Evolutionary conservation across 2,329 filamentous ascomycete species (phyloP), one percentile per base, ranked within the genome.

Genomic region (Fusarium protoensiforme): DNA sequence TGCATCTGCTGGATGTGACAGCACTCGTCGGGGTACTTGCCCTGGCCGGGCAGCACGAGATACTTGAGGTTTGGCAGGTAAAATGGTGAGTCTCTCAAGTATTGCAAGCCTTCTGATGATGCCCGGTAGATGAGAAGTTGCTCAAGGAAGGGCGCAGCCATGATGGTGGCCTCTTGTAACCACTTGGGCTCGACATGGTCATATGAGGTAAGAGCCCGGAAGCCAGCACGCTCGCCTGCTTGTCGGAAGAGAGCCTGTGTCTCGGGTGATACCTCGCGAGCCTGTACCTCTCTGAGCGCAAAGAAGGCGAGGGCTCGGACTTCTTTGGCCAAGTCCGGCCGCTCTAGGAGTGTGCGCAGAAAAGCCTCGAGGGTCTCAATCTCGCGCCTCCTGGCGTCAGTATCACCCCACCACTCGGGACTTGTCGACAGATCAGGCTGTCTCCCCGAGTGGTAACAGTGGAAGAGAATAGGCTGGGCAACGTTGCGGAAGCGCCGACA

Each of bases 1-100:
- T 78, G 77, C 76, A 78, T 78, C 20, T 78, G 76, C 4, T 78
- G 77, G n/a, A 78, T 78, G 29, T 78, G 77, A 7, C 75, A 78
- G 48, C 73, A 77, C 31, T 77, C 74, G n/a, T 78, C 76, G 2
- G 69, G 69, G 22, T 72, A 64, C 56, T 73, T 77, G 10, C 72
- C 68, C 20, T 78, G 74, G 3, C 77, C 77, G 4, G 77, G 76
- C 0, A 78, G 33, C 0, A 78, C 77, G 11, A 78, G 10, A 14
- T 78, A 78, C n/a, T 78, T 78, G 53, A 78, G 77, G 20, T 78
- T 78, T 31, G 77, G 76, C 36, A 78, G 33, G 14, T 73, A 77
- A 20, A 77, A 77, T 4, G 76, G 77, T 1, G 77, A 78, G 61
- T 78, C 76, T 41, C 68, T 76, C 51, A 78, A 54, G 36, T 77